A percentile compares a stretch with the other conserved stretches of the same genome.
Conservation (phyloP, 2,329 filamentous ascomycete species). For the Monosporascus sp. region DNA sequence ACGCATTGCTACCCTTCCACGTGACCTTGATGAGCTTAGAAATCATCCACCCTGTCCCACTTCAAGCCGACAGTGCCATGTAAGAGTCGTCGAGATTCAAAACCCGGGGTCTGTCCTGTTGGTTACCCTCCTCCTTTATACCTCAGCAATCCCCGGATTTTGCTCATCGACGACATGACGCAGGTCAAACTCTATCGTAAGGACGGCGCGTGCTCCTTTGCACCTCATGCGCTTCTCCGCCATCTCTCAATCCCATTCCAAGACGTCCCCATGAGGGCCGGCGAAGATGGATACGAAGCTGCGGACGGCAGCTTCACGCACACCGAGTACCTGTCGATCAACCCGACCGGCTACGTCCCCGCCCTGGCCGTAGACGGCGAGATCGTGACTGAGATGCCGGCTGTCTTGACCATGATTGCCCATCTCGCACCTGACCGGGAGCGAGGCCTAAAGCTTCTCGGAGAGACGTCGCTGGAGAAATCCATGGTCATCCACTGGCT, state of each 20-base stretch:
- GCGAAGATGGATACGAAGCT: conserved; percentile 15
- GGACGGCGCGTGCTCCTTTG: conserved; percentile 26
- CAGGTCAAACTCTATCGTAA: conserved; percentile 24
- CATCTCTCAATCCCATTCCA: conserved; percentile 25
- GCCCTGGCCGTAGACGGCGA: conserved; percentile 22
- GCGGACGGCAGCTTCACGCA: conserved; percentile 27
- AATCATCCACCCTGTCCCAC: too few species aligned
- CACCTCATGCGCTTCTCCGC: conserved; percentile 24
- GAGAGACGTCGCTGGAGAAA: conserved; percentile 10
- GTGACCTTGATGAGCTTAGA: too few species aligned
- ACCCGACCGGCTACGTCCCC: conserved; percentile 28
- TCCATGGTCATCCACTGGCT: conserved; percentile 29
- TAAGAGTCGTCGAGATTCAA: too few species aligned
- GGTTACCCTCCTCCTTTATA: too few species aligned
- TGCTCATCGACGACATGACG: conserved; percentile 7
- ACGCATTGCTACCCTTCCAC: too few species aligned
- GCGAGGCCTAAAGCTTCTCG: conserved; percentile 15
- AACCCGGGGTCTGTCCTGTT: too few species aligned
- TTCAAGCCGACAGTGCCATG: too few species aligned
- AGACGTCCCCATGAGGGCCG: conserved; percentile 12
- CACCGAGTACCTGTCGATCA: conserved; percentile 23
- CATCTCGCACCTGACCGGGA: conserved; percentile 12
- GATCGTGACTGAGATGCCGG: conserved; percentile 28
- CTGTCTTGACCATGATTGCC: conserved; percentile 28
- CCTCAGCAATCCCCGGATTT: too few species aligned